Percentiles rank a stretch among this genome's conserved stretches.
Conservation (phyloP, 1,284 basidiomycete species). For the Apiotrichum siamense region DNA sequence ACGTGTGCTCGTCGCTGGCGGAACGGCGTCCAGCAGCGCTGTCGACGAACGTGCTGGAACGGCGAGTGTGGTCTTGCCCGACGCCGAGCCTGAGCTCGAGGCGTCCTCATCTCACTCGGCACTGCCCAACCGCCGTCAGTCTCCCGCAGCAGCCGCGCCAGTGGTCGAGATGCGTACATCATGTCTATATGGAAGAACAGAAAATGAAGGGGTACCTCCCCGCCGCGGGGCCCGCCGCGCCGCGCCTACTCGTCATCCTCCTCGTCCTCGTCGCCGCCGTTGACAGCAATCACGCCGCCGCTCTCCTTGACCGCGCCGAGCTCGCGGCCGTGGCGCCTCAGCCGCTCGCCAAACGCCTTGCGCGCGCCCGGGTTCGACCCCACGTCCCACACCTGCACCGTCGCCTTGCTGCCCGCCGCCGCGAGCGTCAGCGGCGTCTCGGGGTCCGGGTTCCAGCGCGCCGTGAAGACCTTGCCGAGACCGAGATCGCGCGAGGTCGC, state of each 20-base stretch:
- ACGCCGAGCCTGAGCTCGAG: no score
- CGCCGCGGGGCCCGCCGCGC: no score
- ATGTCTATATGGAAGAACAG: background rate
- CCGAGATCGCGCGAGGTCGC: conserved; percentile 88
- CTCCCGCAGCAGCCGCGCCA: no score
- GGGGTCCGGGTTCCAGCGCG: conserved; percentile 77
- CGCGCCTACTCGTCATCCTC: conserved; percentile 52
- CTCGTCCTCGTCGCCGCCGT: conserved; percentile 60
- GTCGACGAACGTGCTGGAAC: no score
- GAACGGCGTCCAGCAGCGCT: no score
- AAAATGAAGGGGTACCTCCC: no score
- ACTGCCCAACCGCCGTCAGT: no score
- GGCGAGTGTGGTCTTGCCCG: no score
- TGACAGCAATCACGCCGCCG: conserved; percentile 62
- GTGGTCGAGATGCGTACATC: background rate
- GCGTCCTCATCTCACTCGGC: no score
- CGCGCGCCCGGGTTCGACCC: conserved; percentile 68
- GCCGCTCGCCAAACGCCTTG: conserved; percentile 68
- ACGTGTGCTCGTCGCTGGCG: no score
- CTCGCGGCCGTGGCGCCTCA: conserved; percentile 62
- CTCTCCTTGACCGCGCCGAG: conserved; percentile 57
- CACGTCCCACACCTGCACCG: conserved; percentile 91
- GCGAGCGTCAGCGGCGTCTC: conserved; percentile 83
- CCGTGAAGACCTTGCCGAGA: conserved; percentile 90
- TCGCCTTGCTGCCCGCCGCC: conserved; percentile 87